Conservation (phyloP, 2,329 filamentous ascomycete genomes). For the Curvularia eragrostidis region DNA sequence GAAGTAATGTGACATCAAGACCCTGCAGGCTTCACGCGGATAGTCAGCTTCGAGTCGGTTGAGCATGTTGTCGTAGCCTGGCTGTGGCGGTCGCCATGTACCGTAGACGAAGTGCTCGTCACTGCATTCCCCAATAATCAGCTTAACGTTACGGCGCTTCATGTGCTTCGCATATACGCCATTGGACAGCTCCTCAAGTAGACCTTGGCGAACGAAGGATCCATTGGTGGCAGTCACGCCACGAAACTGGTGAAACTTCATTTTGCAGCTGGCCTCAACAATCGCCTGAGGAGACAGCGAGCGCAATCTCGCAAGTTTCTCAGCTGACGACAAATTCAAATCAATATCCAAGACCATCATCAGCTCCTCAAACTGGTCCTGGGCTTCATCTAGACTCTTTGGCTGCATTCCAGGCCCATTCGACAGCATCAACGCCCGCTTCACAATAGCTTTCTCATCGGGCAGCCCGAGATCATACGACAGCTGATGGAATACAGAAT, state of each 20-base stretch:
- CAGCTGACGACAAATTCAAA: conserved; percentile 42
- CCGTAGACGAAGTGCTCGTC: conserved; percentile 63
- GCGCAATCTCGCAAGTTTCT: conserved; percentile 58
- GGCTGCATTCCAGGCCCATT: conserved; percentile 63
- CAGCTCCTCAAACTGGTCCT: conserved; percentile 61
- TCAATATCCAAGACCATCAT: conserved; percentile 56
- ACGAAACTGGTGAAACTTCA: conserved; percentile 62
- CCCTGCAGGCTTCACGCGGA: conserved; percentile 52
- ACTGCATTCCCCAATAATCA: conserved; percentile 62
- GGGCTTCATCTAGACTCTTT: conserved; percentile 55
- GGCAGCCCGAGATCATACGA: conserved; percentile 62
- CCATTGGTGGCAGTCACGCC: conserved; percentile 55
- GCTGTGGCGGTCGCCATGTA: conserved; percentile 56
- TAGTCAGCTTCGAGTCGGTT: conserved; percentile 62
- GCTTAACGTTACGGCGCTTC: conserved; percentile 53
- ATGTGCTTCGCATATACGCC: conserved; percentile 58
- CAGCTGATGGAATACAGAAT: conserved; percentile 64
- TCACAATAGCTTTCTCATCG: conserved; percentile 56
- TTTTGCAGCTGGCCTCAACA: conserved; percentile 51
- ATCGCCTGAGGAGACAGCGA: conserved; percentile 49
- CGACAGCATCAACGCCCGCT: conserved; percentile 61
- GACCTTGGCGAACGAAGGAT: conserved; percentile 53
- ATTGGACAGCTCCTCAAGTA: conserved; percentile 57
- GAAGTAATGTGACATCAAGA: conserved; percentile 56
- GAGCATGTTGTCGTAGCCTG: conserved; percentile 53